A percentile compares a stretch with the other conserved stretches of the same genome.
Evolutionary conservation across 1,139 yeast species (phyloP).

Genomic region (Kazachstania sp.): DNA sequence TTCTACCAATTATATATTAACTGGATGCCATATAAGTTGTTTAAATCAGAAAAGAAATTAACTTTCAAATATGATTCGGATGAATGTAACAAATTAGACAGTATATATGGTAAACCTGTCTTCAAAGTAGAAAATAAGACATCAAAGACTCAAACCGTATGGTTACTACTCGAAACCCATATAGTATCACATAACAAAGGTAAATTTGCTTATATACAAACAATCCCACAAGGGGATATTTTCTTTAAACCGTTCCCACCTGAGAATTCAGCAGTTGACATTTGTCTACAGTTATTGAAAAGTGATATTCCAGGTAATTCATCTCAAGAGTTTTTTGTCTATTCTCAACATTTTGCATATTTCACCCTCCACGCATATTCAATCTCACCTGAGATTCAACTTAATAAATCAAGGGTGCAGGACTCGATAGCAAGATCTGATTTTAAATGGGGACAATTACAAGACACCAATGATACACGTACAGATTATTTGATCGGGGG

Average conservation of each 20-base stretch:
- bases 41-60: conserved; percentile 26
- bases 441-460: background rate
- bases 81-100: conserved; percentile 11
- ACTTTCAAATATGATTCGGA: conserved; percentile 34
- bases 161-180: conserved; percentile 43
- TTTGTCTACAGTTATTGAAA: conserved; percentile 31
- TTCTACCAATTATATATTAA: conserved; percentile 56
- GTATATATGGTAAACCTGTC: conserved; percentile 41
- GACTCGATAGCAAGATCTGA: background rate
- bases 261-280: conserved; percentile 26
- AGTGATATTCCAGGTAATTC: conserved; percentile 19
- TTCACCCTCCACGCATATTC: conserved; percentile 33
- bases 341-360: conserved; percentile 21
- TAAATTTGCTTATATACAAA: conserved; percentile 15
- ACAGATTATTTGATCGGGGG: conserved; percentile 21
- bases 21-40: conserved; percentile 46
- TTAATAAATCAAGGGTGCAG: conserved; percentile 19
- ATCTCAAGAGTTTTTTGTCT: conserved; percentile 21
- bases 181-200: background rate
- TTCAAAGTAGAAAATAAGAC: conserved; percentile 37
- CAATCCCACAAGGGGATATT: conserved; percentile 15
- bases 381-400: conserved; percentile 23
- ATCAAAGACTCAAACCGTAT: conserved; percentile 32
- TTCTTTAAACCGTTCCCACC: conserved; percentile 7
- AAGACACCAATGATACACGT: background rate